These are phyloP conservation scores for Dactylellina sp. DNA, from an alignment of 2,329 filamentous ascomycete genomes.

Conservation along the genomic window DNA sequence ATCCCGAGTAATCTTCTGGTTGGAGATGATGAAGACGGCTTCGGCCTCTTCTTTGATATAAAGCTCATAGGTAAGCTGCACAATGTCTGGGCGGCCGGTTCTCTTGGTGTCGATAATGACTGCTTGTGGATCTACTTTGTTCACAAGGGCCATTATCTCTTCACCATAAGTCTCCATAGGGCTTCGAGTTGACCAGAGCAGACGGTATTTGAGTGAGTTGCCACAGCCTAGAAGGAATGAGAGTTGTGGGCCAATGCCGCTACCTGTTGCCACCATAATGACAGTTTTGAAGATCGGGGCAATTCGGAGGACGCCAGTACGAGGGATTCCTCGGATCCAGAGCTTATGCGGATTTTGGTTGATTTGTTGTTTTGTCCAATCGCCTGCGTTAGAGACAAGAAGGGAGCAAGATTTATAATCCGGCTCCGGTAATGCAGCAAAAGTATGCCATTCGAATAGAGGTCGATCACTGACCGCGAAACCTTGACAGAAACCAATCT, in stretches of 20 bases:
- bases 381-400: constrained; percentile 77
- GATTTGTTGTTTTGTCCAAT: constrained; percentile 78
- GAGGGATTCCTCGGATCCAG: constrained; percentile 76
- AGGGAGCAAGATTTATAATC: constrained; percentile 73
- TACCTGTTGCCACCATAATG: constrained; percentile 64
- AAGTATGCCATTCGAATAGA: constrained; percentile 78
- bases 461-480: constrained; percentile 70
- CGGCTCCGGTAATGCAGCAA: constrained; percentile 77
- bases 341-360: constrained; percentile 71
- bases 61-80: constrained; percentile 61
- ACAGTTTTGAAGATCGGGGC: constrained; percentile 62
- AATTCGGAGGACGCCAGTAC: constrained; percentile 62
- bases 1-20: constrained; percentile 62
- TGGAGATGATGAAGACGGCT: constrained; percentile 63
- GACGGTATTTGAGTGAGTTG: constrained; percentile 57
- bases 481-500: constrained; percentile 70
- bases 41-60: constrained; percentile 62
- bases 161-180: constrained; percentile 62
- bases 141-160: constrained; percentile 61
- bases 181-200: constrained; percentile 63
- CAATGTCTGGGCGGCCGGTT: constrained; percentile 62
- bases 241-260: constrained; percentile 64
- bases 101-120: constrained; percentile 63
- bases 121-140: constrained; percentile 62
- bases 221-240: constrained; percentile 60